Evolutionary conservation across 2,329 filamentous ascomycete species (phyloP).

Genomic region (Monilinia fructicola): DNA sequence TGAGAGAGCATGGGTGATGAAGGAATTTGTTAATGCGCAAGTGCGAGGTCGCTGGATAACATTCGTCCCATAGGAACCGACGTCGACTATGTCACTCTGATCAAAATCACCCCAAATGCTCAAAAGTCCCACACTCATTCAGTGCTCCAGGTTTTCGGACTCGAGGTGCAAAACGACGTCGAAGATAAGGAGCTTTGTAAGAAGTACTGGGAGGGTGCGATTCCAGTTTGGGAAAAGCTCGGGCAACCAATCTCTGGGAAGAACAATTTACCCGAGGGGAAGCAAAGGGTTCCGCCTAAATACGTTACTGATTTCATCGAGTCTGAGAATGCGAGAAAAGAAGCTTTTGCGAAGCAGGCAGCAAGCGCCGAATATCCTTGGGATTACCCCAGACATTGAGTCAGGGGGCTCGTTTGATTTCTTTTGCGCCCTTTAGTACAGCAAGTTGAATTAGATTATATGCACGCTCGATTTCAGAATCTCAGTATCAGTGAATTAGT

Average conservation of each 20-base stretch:
- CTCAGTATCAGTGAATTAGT: neutral
- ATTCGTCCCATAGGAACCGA: neutral
- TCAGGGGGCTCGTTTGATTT: neutral
- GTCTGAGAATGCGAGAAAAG: neutral
- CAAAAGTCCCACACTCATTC: neutral
- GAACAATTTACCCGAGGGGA: neutral
- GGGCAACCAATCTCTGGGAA: neutral
- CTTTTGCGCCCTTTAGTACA: neutral
- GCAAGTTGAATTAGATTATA: neutral
- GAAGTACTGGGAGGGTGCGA: neutral
- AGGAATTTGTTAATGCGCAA: neutral
- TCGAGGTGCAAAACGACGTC: neutral
- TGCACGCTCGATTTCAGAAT: neutral
- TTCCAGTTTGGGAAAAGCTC: neutral
- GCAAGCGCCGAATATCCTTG: neutral
- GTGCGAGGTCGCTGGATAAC: neutral
- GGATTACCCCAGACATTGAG: neutral
- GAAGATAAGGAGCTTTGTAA: neutral
- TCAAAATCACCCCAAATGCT: neutral
- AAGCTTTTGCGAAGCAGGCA: neutral
- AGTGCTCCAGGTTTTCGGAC: neutral
- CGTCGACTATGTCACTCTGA: neutral
- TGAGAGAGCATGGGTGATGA: conserved; percentile 1
- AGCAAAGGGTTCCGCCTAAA: neutral
- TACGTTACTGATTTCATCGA: neutral